phyloP scores from a whole-genome alignment of 352 stramenopile genomes.

The Phytopythium aichiense region DNA sequence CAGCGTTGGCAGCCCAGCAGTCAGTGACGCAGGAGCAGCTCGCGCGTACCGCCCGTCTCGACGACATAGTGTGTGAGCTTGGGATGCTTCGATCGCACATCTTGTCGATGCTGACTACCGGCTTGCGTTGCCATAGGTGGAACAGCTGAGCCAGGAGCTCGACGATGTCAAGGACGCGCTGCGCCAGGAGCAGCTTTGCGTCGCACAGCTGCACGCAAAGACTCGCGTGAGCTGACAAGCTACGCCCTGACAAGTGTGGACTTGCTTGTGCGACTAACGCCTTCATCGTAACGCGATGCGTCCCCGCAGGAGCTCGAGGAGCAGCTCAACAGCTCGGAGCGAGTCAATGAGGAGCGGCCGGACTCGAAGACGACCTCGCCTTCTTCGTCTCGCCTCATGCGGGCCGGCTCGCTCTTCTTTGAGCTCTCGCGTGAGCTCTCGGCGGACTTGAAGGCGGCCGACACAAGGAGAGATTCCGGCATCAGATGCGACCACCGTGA shows the following conservation, averaged over 20 bases:
- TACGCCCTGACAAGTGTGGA: neutral
- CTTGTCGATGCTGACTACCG: neutral
- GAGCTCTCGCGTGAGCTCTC: constrained; percentile 38
- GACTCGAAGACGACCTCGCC: neutral
- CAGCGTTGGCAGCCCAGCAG: constrained; percentile 13
- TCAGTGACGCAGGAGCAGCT: constrained; percentile 9
- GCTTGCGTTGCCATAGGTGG: constrained; percentile 12
- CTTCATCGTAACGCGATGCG: neutral
- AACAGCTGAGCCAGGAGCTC: constrained; percentile 19
- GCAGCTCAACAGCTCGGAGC: constrained; percentile 7
- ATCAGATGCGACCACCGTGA: neutral
- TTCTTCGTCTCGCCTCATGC: constrained; percentile 13
- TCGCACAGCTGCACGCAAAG: constrained; percentile 22
- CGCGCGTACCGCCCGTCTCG: constrained; percentile 13
- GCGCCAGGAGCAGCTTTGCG: constrained; percentile 24
- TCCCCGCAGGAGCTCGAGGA: constrained; percentile 25
- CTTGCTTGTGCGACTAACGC: neutral
- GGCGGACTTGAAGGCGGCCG: constrained; percentile 12
- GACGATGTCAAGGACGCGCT: constrained; percentile 37
- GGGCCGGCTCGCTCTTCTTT: constrained; percentile 37
- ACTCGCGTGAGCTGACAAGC: constrained; percentile 16
- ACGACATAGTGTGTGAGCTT: constrained; percentile 15
- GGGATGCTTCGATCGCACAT: neutral
- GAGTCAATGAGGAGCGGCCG: neutral
- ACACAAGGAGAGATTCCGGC: neutral